Evolutionary conservation across 805 yeast species (phyloP), one percentile per base, ranked within the genome.

Genomic region (Yarrowia porcina): DNA sequence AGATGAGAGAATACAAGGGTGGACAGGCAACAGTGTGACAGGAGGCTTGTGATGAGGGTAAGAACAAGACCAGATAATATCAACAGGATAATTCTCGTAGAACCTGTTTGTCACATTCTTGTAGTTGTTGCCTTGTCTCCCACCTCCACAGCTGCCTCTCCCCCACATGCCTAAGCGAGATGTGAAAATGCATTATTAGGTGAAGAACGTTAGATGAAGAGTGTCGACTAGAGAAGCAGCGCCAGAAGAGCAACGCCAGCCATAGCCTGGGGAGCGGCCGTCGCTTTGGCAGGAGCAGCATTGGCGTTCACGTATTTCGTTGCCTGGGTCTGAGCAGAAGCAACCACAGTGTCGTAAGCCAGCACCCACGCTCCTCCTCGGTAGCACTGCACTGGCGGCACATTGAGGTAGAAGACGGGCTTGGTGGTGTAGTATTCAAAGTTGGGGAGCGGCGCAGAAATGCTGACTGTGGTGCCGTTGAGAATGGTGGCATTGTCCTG

Each of bases 321-420:
- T 1, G 44, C 44, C 8, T 35, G 33, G 17, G 23, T 36, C 15
- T 25, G 21, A 8, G 59, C 59, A 4, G 44, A 15, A 32, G 59
- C 59, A 23, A 52, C 59, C 11, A 52, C 11, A 4, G 59, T 52
- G 25, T 33, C 33, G 25, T 52, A 35, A n/a, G 59, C 59, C 17
- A 35, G 42, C 17, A 36, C 59, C 59, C 59, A 52, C 6, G 59
- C 59, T 23, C 59, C 59, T 35, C 59, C 59, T 17, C 59, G 59
- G 33, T 52, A 52, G 59, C 59, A 52, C 33, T 52, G 59, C 9
- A 52, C 42, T 7, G 59, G 59, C 17, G 59, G 59, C 28, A 25
- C 44, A 21, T 52, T 36, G 44, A 52, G 59, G 38, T 20, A 52
- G 44, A 52, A 52, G 18, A 35, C 42, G 18, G 59, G 59, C 32